phyloP scores from a whole-genome alignment of 768 basidiomycete species.

The Russula dissimulans region DNA sequence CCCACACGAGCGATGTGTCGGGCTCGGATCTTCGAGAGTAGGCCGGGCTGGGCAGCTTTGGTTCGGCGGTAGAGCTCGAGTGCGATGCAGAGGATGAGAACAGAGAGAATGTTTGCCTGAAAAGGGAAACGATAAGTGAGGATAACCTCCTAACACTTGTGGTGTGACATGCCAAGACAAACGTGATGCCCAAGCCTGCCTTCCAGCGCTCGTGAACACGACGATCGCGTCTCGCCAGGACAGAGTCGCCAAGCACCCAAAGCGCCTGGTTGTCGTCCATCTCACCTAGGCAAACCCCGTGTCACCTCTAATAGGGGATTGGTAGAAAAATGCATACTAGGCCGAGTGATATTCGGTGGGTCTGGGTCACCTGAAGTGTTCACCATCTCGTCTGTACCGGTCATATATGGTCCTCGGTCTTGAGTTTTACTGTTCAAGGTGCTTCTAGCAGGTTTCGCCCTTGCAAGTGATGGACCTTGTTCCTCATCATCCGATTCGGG shows the following conservation, averaged over 20 bases:
- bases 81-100: conserved; percentile 5
- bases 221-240: conserved; percentile 2
- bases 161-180: conserved; percentile 4
- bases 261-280: not conserved
- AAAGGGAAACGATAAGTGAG: not conserved
- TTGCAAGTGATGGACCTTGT: not conserved
- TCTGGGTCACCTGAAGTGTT: not conserved
- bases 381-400: not conserved
- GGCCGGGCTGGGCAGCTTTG: conserved; percentile 2
- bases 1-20: conserved; percentile 3
- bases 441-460: too few relatives aligned
- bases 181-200: conserved; percentile 7
- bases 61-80: conserved; percentile 11
- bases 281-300: not conserved
- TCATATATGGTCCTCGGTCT: not conserved
- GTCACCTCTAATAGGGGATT: not conserved
- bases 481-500: conserved; percentile 9
- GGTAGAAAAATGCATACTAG: not conserved
- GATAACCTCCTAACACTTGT: too few relatives aligned
- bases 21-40: conserved; percentile 5
- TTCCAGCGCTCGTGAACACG: conserved; percentile 7
- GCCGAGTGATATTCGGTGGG: not conserved
- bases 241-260: conserved; percentile 7
- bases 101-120: conserved; percentile 8
- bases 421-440: not conserved